phyloP scores from a whole-genome alignment of 1,284 basidiomycete genomes.

The Cryptococcus floricola region DNA sequence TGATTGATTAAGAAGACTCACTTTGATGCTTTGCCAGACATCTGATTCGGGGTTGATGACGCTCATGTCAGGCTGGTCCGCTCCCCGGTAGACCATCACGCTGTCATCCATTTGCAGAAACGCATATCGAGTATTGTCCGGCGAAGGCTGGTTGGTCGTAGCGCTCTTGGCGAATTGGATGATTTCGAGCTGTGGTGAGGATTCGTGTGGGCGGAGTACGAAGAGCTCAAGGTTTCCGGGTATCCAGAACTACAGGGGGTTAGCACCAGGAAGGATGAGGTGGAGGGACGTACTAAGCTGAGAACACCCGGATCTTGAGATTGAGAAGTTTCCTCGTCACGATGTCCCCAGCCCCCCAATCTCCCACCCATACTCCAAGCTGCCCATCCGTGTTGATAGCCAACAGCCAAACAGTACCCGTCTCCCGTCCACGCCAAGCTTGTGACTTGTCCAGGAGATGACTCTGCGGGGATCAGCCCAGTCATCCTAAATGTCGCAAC shows the following conservation, averaged over 20 bases:
- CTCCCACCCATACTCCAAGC: constrained; percentile 88
- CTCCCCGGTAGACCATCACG: constrained; percentile 90
- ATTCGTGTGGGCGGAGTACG: constrained; percentile 51
- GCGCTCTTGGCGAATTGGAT: constrained; percentile 95
- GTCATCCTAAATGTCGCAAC: background rate
- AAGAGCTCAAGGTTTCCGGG: constrained; percentile 85
- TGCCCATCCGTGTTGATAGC: constrained; percentile 84
- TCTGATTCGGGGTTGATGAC: constrained; percentile 99
- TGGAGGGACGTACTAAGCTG: constrained; percentile 35
- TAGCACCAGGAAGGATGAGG: background rate
- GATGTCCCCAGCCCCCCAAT: constrained; percentile 60
- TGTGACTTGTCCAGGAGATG: constrained; percentile 63
- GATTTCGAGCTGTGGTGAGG: constrained; percentile 57
- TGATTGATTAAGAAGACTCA: background rate
- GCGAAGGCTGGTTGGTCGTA: constrained; percentile 83
- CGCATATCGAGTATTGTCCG: constrained; percentile 66
- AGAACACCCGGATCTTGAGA: constrained; percentile 50
- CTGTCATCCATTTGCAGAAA: constrained; percentile 94
- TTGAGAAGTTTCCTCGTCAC: constrained; percentile 43
- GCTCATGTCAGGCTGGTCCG: constrained; percentile 96
- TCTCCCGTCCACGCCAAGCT: constrained; percentile 88
- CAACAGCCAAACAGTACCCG: constrained; percentile 94
- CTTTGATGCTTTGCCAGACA: constrained; percentile 95
- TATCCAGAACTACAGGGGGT: constrained; percentile 69
- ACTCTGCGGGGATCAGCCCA: constrained; percentile 18